Evolutionary conservation across 2,329 filamentous ascomycete genomes (phyloP).

Genomic region (Thelonectria olida): DNA sequence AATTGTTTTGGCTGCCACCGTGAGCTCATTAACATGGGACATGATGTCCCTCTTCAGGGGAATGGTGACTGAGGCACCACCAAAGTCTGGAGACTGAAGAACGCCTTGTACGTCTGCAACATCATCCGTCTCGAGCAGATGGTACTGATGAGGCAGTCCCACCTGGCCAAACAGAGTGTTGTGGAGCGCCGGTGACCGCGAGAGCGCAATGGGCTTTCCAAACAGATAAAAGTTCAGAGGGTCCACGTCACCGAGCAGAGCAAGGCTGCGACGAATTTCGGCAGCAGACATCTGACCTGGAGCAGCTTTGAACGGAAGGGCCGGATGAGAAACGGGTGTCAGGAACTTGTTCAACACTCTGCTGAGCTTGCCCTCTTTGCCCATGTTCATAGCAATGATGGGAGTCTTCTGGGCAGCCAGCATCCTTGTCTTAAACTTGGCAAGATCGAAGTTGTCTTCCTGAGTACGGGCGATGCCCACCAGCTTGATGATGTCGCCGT

Average conservation of each 20-base stretch:
- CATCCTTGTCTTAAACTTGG: conserved; percentile 83
- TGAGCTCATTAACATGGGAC: conserved; percentile 79
- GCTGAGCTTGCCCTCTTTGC: conserved; percentile 84
- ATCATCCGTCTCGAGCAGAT: conserved; percentile 76
- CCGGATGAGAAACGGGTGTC: conserved; percentile 91
- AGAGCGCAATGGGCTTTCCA: conserved; percentile 83
- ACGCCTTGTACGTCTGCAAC: conserved; percentile 68
- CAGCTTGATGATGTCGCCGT: conserved; percentile 94
- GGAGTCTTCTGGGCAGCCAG: conserved; percentile 78
- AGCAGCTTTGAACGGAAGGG: conserved; percentile 90
- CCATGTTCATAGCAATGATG: conserved; percentile 97
- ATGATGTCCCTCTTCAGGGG: conserved; percentile 93
- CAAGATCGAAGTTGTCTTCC: conserved; percentile 87
- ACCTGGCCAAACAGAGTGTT: conserved; percentile 81
- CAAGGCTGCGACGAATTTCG: conserved; percentile 83
- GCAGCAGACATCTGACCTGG: conserved; percentile 91
- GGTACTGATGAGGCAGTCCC: conserved; percentile 88
- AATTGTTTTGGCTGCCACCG: conserved; percentile 81
- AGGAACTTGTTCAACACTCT: conserved; percentile 91
- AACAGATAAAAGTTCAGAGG: conserved; percentile 86
- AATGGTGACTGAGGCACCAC: conserved; percentile 94
- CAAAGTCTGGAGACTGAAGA: conserved; percentile 79
- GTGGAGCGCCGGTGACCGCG: conserved; percentile 88
- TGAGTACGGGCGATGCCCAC: conserved; percentile 80
- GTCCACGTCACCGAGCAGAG: conserved; percentile 81